phyloP scores from a whole-genome alignment of 805 yeast species.

The Metschnikowia hibisci region DNA sequence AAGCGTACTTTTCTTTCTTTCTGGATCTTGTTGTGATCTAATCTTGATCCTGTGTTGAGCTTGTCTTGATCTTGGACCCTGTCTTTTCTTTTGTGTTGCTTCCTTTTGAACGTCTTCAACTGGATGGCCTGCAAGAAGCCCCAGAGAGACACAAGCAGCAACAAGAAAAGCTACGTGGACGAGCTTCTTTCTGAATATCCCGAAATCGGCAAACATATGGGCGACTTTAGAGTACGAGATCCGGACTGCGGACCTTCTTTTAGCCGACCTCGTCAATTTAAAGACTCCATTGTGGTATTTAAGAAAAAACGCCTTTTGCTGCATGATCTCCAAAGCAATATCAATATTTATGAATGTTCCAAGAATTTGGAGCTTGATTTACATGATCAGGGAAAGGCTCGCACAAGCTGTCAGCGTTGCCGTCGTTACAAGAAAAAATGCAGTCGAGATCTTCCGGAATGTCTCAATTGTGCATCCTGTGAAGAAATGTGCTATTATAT shows the following conservation, averaged over 20 bases:
- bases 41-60: too few relatives aligned
- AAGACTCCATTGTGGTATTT: constrained; percentile 25
- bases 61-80: background rate
- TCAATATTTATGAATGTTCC: constrained; percentile 22
- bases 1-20: too few relatives aligned
- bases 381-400: constrained; percentile 21
- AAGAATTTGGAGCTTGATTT: constrained; percentile 20
- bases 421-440: constrained; percentile 31
- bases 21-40: too few relatives aligned
- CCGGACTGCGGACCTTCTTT: background rate
- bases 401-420: constrained; percentile 30
- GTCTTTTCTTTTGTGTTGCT: background rate
- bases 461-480: constrained; percentile 26
- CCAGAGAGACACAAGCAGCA: background rate
- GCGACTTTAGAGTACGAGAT: constrained; percentile 20
- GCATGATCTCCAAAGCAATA: constrained; percentile 10
- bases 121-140: constrained; percentile 1
- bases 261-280: constrained; percentile 5
- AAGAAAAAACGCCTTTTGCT: constrained; percentile 25
- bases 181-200: constrained; percentile 12
- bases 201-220: constrained; percentile 20
- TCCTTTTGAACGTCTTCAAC: background rate
- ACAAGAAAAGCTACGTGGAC: constrained; percentile 4
- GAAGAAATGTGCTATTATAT: constrained; percentile 28
- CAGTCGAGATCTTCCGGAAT: constrained; percentile 30